Base-by-base conservation (phyloP, 371 early-diverging fungal genomes). In the Mortierella sp. region DNA sequence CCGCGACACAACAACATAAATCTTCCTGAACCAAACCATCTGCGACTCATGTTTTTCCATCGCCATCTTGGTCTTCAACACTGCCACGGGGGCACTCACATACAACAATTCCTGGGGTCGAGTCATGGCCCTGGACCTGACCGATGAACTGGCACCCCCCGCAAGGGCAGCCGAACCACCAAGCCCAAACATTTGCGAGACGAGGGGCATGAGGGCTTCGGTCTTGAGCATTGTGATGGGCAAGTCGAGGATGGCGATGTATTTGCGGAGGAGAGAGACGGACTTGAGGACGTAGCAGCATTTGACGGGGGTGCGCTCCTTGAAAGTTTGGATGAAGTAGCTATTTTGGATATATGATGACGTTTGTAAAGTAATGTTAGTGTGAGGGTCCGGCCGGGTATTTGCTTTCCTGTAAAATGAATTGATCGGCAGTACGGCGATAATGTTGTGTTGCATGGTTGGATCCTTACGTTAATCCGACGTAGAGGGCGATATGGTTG, bases 21-120 rank as follows among this genome's bases (percentile, higher is more conserved):
- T 86, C 89, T 95, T 94, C 44, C 99, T 90, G 90, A 98, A 99
- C 99, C 99, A 99, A 21, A 97, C 95, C 83, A 99, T 85, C 89
- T 99, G 99, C 70, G 92, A 93, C 71, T 84, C 88, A 83, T 99
- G 99, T 83, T 92, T 89, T 49, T 91, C 88, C 99, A 99, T 99
- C 12, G 98, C 98, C 71, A 79, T 72, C 73, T 87, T 83, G 16
- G 87, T 83, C 72, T 81, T 77, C 4, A 35, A 70, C 27, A 82
- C 91, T 1, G 91, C 90, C 18, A 80, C 72, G 21, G 92, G 90
- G 3, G 92, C 88, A 18, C 93, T 92, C 4, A 95, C 88, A 84
- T 92, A 91, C 79, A 93, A 60, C 16, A 92, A 35, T 24, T 77
- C 75, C 78, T 75, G 41, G 76, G 75, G 80, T 55, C 72, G 76